Percentiles rank a stretch among this genome's conserved stretches.
phyloP scores from a whole-genome alignment of 495 filamentous ascomycete species.

The Penicillium nucicola region DNA sequence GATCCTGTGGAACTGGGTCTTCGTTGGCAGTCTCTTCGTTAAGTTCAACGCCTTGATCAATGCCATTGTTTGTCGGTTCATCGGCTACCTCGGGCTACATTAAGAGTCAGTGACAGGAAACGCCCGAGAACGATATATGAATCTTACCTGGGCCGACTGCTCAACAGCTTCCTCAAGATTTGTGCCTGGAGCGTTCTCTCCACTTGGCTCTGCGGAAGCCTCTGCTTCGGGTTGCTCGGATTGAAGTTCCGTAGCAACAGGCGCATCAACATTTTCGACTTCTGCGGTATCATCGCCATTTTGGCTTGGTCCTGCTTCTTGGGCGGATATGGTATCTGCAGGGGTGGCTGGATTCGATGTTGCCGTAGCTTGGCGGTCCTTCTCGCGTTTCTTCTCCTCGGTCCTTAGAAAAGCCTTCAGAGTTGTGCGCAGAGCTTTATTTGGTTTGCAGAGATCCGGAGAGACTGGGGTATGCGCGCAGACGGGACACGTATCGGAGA shows the following conservation, averaged over 20 bases:
- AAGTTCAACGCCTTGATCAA: constrained; percentile 1
- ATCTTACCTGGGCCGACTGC: constrained; percentile 8
- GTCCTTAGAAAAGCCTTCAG: constrained; percentile 85
- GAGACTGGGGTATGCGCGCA: constrained; percentile 88
- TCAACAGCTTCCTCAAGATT: not conserved
- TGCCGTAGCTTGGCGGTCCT: constrained; percentile 45
- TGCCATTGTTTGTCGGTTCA: constrained; percentile 1
- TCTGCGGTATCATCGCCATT: not conserved
- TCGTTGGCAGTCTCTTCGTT: constrained; percentile 14
- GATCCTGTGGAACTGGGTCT: constrained; percentile 23
- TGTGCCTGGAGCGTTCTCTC: not conserved
- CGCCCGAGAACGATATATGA: not conserved
- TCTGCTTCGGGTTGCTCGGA: not conserved
- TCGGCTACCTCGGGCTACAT: constrained; percentile 1
- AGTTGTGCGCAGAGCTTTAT: constrained; percentile 84
- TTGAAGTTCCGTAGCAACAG: not conserved
- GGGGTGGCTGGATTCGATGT: constrained; percentile 19
- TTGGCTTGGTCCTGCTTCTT: constrained; percentile 5
- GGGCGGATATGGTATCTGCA: constrained; percentile 18
- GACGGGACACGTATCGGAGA: constrained; percentile 81
- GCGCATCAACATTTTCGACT: constrained; percentile 1
- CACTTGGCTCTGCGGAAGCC: not conserved
- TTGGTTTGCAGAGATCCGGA: constrained; percentile 79
- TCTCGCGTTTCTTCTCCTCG: constrained; percentile 79
- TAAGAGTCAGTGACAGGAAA: not conserved